These are phyloP conservation scores for Penicillium palitans DNA, from an alignment of 2,329 filamentous ascomycete species.

Conservation along the genomic window DNA sequence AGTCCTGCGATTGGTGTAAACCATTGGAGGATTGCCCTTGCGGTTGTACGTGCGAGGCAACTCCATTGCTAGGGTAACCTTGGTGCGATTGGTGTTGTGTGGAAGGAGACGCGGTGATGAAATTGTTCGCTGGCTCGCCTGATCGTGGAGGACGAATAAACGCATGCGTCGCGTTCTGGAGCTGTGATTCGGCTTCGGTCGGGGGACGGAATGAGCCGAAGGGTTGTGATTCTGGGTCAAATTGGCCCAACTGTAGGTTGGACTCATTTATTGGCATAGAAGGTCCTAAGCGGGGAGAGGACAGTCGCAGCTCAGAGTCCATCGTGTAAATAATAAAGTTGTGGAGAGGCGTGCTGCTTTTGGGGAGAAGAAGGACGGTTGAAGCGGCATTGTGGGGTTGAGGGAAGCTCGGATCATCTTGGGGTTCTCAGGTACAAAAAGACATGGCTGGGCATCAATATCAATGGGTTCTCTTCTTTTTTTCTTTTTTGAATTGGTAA, in stretches of 20 bases:
- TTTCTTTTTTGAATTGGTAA: background rate
- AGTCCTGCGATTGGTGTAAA: background rate
- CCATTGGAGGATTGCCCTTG: constrained; percentile 3
- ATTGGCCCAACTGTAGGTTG: constrained; percentile 24
- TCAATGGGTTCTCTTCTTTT: background rate
- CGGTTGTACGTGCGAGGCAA: constrained; percentile 2
- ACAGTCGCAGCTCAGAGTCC: constrained; percentile 28
- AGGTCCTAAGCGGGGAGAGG: constrained; percentile 21
- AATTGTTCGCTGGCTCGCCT: constrained; percentile 19
- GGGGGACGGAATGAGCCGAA: constrained; percentile 31
- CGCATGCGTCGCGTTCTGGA: constrained; percentile 17
- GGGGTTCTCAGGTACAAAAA: background rate
- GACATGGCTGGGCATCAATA: background rate
- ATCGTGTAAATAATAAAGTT: constrained; percentile 19
- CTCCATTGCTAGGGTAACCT: background rate
- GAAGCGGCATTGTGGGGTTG: constrained; percentile 28
- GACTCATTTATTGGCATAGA: constrained; percentile 20
- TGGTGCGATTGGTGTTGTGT: constrained; percentile 5
- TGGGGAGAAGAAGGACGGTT: constrained; percentile 25
- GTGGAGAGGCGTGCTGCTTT: constrained; percentile 32
- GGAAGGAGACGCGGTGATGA: constrained; percentile 13
- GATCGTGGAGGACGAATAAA: constrained; percentile 17
- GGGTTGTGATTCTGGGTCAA: constrained; percentile 27
- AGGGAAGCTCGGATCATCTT: constrained; percentile 12
- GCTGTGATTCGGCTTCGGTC: constrained; percentile 24